Evolutionary conservation across 768 basidiomycete genomes (phyloP).

Genomic region (Pholiota molesta): DNA sequence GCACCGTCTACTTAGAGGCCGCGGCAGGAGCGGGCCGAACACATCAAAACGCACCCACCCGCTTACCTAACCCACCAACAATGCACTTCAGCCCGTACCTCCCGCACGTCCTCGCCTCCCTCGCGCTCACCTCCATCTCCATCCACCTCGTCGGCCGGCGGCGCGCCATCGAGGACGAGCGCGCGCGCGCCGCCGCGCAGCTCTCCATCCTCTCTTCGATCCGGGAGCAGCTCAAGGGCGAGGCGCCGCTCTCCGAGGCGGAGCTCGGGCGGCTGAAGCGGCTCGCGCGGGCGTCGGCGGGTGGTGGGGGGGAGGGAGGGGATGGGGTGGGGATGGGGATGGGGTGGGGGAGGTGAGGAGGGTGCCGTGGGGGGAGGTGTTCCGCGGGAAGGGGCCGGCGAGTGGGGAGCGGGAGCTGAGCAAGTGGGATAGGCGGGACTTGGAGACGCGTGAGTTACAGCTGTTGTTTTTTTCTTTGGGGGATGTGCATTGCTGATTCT

Average conservation of each 20-base stretch:
- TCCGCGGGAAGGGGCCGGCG: constrained; percentile 42
- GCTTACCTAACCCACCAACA: no score
- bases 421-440: constrained; percentile 40
- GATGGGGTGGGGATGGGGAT: background rate
- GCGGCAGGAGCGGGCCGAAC: no score
- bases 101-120: constrained; percentile 66
- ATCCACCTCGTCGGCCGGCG: constrained; percentile 66
- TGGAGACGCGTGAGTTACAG: constrained; percentile 38
- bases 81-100: constrained; percentile 41
- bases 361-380: constrained; percentile 49
- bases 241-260: constrained; percentile 44
- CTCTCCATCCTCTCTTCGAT: constrained; percentile 67
- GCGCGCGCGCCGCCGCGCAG: constrained; percentile 55
- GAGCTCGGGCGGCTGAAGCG: constrained; percentile 59
- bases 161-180: constrained; percentile 52
- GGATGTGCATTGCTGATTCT: background rate
- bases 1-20: no score
- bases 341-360: constrained; percentile 30
- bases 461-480: background rate
- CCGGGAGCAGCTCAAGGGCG: constrained; percentile 51
- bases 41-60: no score
- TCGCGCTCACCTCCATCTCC: constrained; percentile 67
- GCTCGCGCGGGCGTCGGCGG: constrained; percentile 43
- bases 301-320: background rate
- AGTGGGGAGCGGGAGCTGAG: constrained; percentile 29